Conservation (phyloP, 805 yeast genomes). For the Candida adriatica region DNA sequence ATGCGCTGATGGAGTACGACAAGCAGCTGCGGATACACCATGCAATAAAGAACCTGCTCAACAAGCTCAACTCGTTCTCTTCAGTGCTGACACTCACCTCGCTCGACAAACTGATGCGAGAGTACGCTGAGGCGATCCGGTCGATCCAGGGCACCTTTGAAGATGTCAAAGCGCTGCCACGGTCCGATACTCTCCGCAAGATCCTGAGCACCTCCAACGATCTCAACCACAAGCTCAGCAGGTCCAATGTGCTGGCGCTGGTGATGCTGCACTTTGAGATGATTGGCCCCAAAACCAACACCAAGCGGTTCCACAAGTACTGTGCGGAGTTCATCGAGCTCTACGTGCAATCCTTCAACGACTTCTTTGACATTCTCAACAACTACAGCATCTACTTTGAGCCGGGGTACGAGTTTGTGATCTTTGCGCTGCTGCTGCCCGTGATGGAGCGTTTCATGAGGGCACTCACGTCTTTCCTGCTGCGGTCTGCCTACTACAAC, state of each 20-base stretch:
- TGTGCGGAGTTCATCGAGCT: slow-evolving; percentile 1
- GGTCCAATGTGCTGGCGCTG: slow-evolving; percentile 8
- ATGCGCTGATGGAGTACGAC: background rate
- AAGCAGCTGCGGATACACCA: slow-evolving; percentile 2
- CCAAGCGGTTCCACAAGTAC: slow-evolving; percentile 4
- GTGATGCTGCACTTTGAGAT: slow-evolving; percentile 17
- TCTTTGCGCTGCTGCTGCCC: slow-evolving; percentile 9
- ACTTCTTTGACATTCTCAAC: slow-evolving; percentile 15
- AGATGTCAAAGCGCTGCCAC: slow-evolving; percentile 7
- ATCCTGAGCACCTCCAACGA: slow-evolving; percentile 7
- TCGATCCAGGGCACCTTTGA: slow-evolving; percentile 6
- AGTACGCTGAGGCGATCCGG: slow-evolving; percentile 7
- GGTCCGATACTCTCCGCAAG: slow-evolving; percentile 9
- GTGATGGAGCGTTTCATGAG: slow-evolving; percentile 11
- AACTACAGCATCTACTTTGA: slow-evolving; percentile 16
- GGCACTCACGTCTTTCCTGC: slow-evolving; percentile 3
- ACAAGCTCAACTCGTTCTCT: slow-evolving; percentile 6
- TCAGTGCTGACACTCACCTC: slow-evolving; percentile 7
- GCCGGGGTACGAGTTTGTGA: slow-evolving; percentile 16
- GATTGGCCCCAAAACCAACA: slow-evolving; percentile 5
- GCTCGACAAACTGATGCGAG: slow-evolving; percentile 5
- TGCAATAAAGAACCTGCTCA: slow-evolving; percentile 5
- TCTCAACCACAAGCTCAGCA: slow-evolving; percentile 10
- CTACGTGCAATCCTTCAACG: slow-evolving; percentile 6
- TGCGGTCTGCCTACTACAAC: slow-evolving; percentile 9